A percentile compares a stretch with the other conserved stretches of the same genome.
Evolutionary conservation across 2,329 filamentous ascomycete genomes (phyloP).

Genomic region (Dendryphion nanum): DNA sequence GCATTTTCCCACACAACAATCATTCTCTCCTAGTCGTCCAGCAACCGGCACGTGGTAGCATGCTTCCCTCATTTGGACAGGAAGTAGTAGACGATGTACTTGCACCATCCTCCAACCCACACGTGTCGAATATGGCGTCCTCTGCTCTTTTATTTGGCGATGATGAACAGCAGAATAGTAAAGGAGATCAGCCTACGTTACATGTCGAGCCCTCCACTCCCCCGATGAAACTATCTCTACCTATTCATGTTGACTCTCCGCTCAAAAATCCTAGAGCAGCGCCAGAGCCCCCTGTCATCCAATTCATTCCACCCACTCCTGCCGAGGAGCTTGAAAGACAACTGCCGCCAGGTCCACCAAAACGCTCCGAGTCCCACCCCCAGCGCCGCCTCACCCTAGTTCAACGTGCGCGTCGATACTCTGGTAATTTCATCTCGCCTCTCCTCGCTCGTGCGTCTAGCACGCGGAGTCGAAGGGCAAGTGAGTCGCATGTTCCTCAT

Average conservation of each 20-base stretch:
- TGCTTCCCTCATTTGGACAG: slow-evolving; percentile 18
- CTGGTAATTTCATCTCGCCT: slow-evolving; percentile 44
- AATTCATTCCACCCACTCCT: slow-evolving; percentile 57
- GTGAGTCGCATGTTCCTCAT: slow-evolving; percentile 18
- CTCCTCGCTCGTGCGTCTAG: slow-evolving; percentile 35
- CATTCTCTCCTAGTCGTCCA: slow-evolving; percentile 64
- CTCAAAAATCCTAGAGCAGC: slow-evolving; percentile 59
- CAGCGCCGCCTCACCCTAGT: slow-evolving; percentile 41
- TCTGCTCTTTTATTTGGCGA: slow-evolving; percentile 27
- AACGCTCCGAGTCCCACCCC: slow-evolving; percentile 33
- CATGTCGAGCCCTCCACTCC: slow-evolving; percentile 37
- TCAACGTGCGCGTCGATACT: slow-evolving; percentile 47
- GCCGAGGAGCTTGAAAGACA: slow-evolving; percentile 46
- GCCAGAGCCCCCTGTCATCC: slow-evolving; percentile 56
- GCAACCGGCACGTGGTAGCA: slow-evolving; percentile 39
- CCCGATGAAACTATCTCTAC: slow-evolving; percentile 28
- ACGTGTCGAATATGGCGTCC: slow-evolving; percentile 17
- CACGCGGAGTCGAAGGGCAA: slow-evolving; percentile 20
- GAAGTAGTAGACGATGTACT: slow-evolving; percentile 12
- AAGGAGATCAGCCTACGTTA: slow-evolving; percentile 23
- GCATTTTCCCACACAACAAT: slow-evolving; percentile 63
- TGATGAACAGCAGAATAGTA: slow-evolving; percentile 4
- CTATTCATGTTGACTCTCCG: slow-evolving; percentile 51
- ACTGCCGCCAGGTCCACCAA: slow-evolving; percentile 26
- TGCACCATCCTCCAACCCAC: slow-evolving; percentile 15